These are phyloP conservation scores for Candida caryicola DNA, from an alignment of 805 yeast species.

Conservation along the genomic window DNA sequence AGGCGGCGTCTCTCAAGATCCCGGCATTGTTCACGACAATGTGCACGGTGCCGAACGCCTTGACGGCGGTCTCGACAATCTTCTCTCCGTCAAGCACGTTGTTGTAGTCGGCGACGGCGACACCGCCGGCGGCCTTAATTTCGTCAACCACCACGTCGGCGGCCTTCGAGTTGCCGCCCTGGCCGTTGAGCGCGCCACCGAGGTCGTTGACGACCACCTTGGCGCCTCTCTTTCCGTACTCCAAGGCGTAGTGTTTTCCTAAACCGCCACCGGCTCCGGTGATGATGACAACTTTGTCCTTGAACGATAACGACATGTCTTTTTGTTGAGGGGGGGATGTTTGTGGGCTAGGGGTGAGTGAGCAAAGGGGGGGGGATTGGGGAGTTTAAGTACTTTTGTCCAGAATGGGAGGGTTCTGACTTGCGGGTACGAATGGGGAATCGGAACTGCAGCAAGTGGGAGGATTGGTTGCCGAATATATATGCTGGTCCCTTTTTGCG, in stretches of 20 bases:
- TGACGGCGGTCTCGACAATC: conserved; percentile 81
- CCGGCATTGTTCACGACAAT: conserved; percentile 93
- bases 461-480: too few relatives aligned
- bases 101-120: conserved; percentile 92
- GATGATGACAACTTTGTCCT: conserved; percentile 84
- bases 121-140: conserved; percentile 71
- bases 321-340: too few relatives aligned
- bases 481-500: too few relatives aligned
- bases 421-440: neutral
- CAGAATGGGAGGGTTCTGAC: neutral
- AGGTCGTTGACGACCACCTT: conserved; percentile 92
- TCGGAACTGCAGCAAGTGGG: too few relatives aligned
- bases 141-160: conserved; percentile 89
- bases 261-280: conserved; percentile 99
- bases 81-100: conserved; percentile 83
- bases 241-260: conserved; percentile 84
- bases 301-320: conserved; percentile 50
- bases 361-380: too few relatives aligned
- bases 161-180: conserved; percentile 69
- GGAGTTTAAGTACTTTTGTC: too few relatives aligned
- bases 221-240: conserved; percentile 88
- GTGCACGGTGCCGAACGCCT: conserved; percentile 85
- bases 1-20: conserved; percentile 80
- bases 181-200: conserved; percentile 79
- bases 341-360: too few relatives aligned